phyloP scores from a whole-genome alignment of 2,329 filamentous ascomycete species.

The Leptodontidium sp. region DNA sequence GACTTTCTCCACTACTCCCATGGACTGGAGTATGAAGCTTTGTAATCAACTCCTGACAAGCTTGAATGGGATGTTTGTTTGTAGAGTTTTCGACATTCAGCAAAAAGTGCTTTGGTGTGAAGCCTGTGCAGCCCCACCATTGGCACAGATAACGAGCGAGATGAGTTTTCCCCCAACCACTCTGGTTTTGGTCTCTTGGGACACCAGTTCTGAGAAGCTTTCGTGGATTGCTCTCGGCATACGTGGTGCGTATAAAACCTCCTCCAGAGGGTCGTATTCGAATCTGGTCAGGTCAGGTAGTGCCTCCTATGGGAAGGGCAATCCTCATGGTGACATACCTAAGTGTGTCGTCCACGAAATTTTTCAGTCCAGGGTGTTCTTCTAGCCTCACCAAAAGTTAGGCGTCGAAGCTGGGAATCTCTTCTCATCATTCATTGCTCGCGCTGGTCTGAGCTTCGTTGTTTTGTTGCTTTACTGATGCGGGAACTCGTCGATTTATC shows the following conservation, averaged over 20 bases:
- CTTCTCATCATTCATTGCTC: constrained; percentile 37
- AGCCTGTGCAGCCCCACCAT: too few species aligned
- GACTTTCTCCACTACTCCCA: too few species aligned
- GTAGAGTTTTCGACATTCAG: too few species aligned
- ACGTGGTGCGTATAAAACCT: constrained; percentile 32
- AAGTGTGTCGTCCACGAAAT: constrained; percentile 30
- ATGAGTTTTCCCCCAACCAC: too few species aligned
- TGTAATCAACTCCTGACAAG: too few species aligned
- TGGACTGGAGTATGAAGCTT: too few species aligned
- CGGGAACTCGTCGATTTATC: too few species aligned
- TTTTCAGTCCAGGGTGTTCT: constrained; percentile 29
- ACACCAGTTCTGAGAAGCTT: constrained; percentile 34
- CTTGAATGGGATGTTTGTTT: too few species aligned
- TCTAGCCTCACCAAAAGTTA: constrained; percentile 34
- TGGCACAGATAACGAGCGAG: too few species aligned
- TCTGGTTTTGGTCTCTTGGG: constrained; percentile 24
- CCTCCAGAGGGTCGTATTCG: constrained; percentile 29
- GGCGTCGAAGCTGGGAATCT: constrained; percentile 36
- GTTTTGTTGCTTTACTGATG: too few species aligned
- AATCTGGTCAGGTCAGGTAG: constrained; percentile 26
- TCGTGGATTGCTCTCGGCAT: constrained; percentile 30
- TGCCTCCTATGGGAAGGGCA: constrained; percentile 20
- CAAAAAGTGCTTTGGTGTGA: too few species aligned
- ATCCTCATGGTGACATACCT: constrained; percentile 24
- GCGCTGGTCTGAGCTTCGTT: constrained; percentile 13